phyloP scores from a whole-genome alignment of 1,284 basidiomycete genomes.

The Sphaerobolus stellatus region DNA sequence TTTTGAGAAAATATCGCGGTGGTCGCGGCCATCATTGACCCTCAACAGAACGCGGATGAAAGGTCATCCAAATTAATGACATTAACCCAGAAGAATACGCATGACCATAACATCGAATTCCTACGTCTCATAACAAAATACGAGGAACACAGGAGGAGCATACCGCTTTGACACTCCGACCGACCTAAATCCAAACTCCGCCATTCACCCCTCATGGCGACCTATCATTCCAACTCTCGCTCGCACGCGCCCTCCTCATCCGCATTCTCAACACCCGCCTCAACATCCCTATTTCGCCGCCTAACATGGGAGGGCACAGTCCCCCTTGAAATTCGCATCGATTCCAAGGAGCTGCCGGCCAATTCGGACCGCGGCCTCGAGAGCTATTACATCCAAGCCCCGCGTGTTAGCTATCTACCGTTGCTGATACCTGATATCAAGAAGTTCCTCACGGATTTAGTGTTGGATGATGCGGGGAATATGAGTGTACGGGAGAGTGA shows the following conservation, averaged over 20 bases:
- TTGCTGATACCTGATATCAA: conserved; percentile 85
- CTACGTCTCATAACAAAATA: too few relatives aligned
- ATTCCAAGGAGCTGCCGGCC: conserved; percentile 80
- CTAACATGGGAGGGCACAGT: conserved; percentile 85
- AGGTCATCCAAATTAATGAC: too few relatives aligned
- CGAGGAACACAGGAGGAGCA: not conserved
- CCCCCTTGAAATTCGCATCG: conserved; percentile 80
- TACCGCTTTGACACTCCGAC: not conserved
- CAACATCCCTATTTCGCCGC: conserved; percentile 73
- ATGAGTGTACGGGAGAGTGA: conserved; percentile 76
- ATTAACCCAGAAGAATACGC: too few relatives aligned
- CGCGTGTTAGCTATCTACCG: conserved; percentile 87
- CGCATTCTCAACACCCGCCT: conserved; percentile 50
- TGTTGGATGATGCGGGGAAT: conserved; percentile 79
- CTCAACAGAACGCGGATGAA: too few relatives aligned
- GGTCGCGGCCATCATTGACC: too few relatives aligned
- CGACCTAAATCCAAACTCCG: not conserved
- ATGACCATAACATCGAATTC: too few relatives aligned
- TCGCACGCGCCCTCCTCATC: conserved; percentile 41
- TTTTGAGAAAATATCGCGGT: too few relatives aligned
- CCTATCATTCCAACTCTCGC: conserved; percentile 49
- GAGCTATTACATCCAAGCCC: conserved; percentile 83
- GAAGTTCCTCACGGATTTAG: conserved; percentile 83
- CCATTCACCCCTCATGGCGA: conserved; percentile 46
- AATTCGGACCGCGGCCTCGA: conserved; percentile 84